These are phyloP conservation scores for Camellia lanceoleosa DNA, from an alignment of 148 eudicot genomes.

Conservation along the genomic window DNA sequence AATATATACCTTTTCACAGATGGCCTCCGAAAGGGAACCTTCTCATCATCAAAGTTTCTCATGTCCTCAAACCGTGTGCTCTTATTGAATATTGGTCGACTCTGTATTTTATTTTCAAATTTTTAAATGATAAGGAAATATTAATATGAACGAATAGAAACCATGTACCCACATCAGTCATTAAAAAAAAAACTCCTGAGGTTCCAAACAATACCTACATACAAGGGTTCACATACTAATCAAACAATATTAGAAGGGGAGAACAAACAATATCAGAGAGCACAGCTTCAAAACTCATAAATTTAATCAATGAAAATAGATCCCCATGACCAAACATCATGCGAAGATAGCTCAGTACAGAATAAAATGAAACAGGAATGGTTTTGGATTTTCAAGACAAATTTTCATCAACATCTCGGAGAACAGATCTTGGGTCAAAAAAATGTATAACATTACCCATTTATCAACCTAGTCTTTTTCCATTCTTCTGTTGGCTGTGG, in stretches of 20 bases:
- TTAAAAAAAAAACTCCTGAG: not conserved
- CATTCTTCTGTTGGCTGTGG: too few relatives aligned
- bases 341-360: not conserved
- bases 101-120: slow-evolving; percentile 41
- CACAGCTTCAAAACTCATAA: not conserved
- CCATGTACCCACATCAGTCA: not conserved
- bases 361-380: not conserved
- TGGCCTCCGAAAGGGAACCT: slow-evolving; percentile 58
- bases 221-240: too few relatives aligned
- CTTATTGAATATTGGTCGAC: slow-evolving; percentile 94
- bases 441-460: too few relatives aligned
- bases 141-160: not conserved
- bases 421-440: too few relatives aligned
- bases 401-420: too few relatives aligned
- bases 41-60: slow-evolving; percentile 82
- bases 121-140: slow-evolving; percentile 11
- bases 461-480: too few relatives aligned
- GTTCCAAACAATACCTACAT: not conserved
- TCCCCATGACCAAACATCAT: not conserved
- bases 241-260: not conserved
- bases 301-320: not conserved
- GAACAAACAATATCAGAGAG: not conserved
- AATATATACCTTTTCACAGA: slow-evolving; percentile 51
- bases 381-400: too few relatives aligned
- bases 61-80: slow-evolving; percentile 98